These are phyloP conservation scores for Cladophialophora chaetospira DNA, from an alignment of 2,329 filamentous ascomycete genomes.

Conservation along the genomic window DNA sequence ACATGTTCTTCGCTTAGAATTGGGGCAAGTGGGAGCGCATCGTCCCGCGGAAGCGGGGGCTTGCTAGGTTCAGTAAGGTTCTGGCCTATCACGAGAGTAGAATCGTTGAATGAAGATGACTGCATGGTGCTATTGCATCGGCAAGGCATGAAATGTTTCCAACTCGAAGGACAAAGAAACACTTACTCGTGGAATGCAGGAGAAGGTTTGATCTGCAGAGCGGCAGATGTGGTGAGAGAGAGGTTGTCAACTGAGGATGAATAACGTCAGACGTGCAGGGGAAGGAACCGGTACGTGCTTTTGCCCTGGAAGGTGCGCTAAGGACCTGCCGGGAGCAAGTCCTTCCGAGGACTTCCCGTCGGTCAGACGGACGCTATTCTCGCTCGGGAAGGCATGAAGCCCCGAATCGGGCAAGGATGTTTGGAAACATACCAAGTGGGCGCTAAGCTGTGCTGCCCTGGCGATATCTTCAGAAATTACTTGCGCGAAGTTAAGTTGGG, in stretches of 20 bases:
- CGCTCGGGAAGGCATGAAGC: not conserved
- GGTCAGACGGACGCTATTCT: not conserved
- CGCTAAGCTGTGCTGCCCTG: too few species aligned
- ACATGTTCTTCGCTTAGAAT: not conserved
- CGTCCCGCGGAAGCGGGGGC: not conserved
- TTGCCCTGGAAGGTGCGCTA: too few species aligned
- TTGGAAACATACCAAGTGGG: not conserved
- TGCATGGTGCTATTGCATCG: not conserved
- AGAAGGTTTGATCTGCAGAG: too few species aligned
- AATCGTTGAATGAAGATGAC: not conserved
- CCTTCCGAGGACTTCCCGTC: not conserved
- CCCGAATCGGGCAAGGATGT: not conserved
- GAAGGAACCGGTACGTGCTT: not conserved
- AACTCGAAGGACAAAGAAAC: not conserved
- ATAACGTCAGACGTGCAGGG: too few species aligned
- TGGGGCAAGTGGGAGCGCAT: not conserved
- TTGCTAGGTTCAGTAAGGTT: not conserved
- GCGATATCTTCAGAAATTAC: too few species aligned
- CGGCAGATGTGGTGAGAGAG: not conserved
- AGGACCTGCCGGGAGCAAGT: too few species aligned
- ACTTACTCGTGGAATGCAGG: not conserved
- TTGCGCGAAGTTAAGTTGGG: too few species aligned
- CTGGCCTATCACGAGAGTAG: not conserved
- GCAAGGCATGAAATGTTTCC: not conserved
- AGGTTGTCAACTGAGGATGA: too few species aligned